A percentile compares a stretch with the other conserved stretches of the same genome.
These are phyloP conservation scores for Pigoraptor vietnamica DNA, from an alignment of 78 protist genomes.

Conservation along the genomic window DNA sequence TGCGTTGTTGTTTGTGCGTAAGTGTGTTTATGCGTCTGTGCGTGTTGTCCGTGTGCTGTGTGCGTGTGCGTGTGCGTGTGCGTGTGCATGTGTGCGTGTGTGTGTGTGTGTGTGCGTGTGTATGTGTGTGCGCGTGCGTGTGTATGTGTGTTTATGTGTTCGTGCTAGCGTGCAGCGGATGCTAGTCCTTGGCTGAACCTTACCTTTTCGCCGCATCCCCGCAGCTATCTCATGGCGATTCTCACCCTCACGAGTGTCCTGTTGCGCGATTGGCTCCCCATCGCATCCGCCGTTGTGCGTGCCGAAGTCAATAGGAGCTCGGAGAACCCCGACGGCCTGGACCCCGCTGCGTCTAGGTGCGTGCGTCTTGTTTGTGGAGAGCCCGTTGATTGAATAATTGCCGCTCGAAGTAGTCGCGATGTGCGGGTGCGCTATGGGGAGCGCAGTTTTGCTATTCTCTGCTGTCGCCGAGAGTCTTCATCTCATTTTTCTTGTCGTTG, in stretches of 20 bases:
- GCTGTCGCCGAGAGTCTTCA: too few relatives aligned
- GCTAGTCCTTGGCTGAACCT: not conserved
- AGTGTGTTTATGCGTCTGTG: not conserved
- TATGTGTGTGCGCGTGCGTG: not conserved
- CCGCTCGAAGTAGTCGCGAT: too few relatives aligned
- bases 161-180: not conserved
- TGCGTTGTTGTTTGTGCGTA: not conserved
- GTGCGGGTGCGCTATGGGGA: too few relatives aligned
- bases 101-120: not conserved
- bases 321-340: not conserved
- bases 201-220: not conserved
- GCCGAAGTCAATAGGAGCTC: not conserved
- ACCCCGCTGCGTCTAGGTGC: not conserved
- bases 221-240: not conserved
- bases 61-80: not conserved
- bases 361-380: too few relatives aligned
- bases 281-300: not conserved
- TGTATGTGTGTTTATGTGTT: not conserved
- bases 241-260: not conserved
- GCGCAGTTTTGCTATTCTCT: too few relatives aligned
- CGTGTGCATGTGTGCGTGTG: not conserved
- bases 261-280: not conserved
- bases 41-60: not conserved
- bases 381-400: too few relatives aligned
- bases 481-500: too few relatives aligned